Percentiles rank a stretch among this genome's conserved stretches.
These are phyloP conservation scores for Pythium insidiosum DNA, from an alignment of 352 stramenopile species.

Conservation along the genomic window DNA sequence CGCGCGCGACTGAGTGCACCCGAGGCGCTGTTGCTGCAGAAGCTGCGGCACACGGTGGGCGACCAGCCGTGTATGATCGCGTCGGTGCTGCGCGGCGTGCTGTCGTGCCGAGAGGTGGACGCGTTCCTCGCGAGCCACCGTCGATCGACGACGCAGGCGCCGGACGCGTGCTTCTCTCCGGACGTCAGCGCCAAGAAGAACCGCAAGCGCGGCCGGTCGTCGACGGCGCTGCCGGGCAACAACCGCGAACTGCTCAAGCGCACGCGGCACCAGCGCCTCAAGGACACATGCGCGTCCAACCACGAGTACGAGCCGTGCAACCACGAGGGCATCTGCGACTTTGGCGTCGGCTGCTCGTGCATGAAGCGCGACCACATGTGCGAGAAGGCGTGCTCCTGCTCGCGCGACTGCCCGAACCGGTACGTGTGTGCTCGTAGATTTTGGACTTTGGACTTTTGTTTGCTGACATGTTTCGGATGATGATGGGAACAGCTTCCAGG, in stretches of 20 bases:
- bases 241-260: conserved; percentile 58
- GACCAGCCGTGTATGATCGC: conserved; percentile 66
- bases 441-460: neutral
- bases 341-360: conserved; percentile 48
- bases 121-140: conserved; percentile 38
- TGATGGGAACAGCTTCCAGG: conserved; percentile 27
- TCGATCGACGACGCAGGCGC: conserved; percentile 11
- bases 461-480: neutral
- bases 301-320: conserved; percentile 79
- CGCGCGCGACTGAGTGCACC: conserved; percentile 18
- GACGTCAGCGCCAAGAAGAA: conserved; percentile 27
- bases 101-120: conserved; percentile 47
- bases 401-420: conserved; percentile 63
- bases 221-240: conserved; percentile 18
- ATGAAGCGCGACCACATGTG: conserved; percentile 74
- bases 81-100: conserved; percentile 41
- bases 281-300: conserved; percentile 43
- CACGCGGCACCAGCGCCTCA: conserved; percentile 50
- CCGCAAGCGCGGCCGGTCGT: conserved; percentile 33
- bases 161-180: conserved; percentile 25
- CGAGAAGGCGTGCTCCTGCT: conserved; percentile 79
- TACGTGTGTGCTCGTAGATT: conserved; percentile 8
- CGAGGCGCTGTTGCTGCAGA: conserved; percentile 49
- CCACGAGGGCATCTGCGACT: conserved; percentile 57
- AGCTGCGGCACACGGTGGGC: conserved; percentile 41